Base-by-base conservation (phyloP, 2,329 filamentous ascomycete species). In the Cladosporium oxysporum region DNA sequence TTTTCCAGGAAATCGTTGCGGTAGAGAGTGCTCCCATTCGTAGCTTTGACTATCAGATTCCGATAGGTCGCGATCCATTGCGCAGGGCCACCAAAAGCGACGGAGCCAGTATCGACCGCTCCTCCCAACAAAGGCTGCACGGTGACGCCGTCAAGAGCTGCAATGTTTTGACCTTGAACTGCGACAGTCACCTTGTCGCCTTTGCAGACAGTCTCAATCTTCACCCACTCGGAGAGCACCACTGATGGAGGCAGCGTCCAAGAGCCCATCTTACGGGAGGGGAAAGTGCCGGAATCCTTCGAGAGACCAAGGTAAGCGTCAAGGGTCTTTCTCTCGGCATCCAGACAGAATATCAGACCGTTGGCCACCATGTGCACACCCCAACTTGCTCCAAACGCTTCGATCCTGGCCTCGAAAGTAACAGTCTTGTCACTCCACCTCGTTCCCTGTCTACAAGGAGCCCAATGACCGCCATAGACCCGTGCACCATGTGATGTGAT, bases 291-390 rank as follows among this genome's bases (percentile, higher is more conserved):
- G 8, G 50, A 53, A 5, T n/a, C 4, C 3, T 53, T 31, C 8
- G 50, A 53, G 16, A 53, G 50, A n/a, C 50, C 50, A 16, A 53
- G 3, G 26, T 29, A 31, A n/a, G 50, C 50, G 5, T 53, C 50
- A 5, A 53, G 50, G 2, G 1, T 11, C 16, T 29, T 53, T 2
- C n/a, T 29, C 4, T n/a, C 26, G 18, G 26, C 50, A 31, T 53
- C 28, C 28, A 53, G 23, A 31, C 50, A 53, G 12, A 53, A 53
- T 11, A 53, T 33, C 6, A 53, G 26, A 29, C 50, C 50, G 7
- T 53, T 53, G 23, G 50, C 26, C 21, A 53, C 50, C 50, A 53
- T 53, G 28, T 53, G 50, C 8, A 53, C 50, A 18, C 50, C 50
- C 50, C 50, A 53, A n/a, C 50, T 53, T 7, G 50, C 50, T 11